Base-by-base conservation (phyloP, 768 basidiomycete genomes). In the Tephrocybe sp. region DNA sequence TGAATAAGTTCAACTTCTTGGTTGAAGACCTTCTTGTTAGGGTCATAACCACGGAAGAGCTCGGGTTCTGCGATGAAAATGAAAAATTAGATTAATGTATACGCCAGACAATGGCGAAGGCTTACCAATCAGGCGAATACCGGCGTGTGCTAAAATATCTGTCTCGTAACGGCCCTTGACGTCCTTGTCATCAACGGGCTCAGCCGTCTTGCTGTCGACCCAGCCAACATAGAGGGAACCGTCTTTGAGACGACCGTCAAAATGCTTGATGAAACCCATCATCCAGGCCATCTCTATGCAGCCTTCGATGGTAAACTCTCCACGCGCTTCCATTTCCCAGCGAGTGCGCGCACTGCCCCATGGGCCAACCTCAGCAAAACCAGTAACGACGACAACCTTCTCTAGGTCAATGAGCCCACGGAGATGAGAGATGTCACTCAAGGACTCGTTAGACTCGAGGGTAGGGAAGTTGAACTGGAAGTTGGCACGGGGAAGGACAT, bases 211-310 rank as follows among this genome's bases (percentile, higher is more conserved):
- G 63, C 85, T 83, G 62, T 98, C 95, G 42, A 97, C 94, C 97
- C 97, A 99, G 27, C 97, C 97, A 58, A 99, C 95, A 62, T 97
- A 88, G 25, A 95, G 77, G 25, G 89, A 82, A 37, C 92, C 93
- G 58, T 89, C 83, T 72, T 95, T 94, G 58, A 98, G 79, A 50
- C 93, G 93, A 15, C 97, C 97, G 57, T 99, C 91, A 69, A 97
- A 95, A 75, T 99, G 94, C 69, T 94, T 97, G 80, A 98, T 97
- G 71, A 82, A 83, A 34, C 97, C 95, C 91, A 94, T 98, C 69
- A 98, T 86, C 94, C 95, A 99, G 2, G 95, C 94, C 90, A 99
- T 95, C 73, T 99, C 97, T 61, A 99, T 97, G 62, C 91, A 92
- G 16, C 97, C 97, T 67, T 97, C 88, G 59, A 98, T 94, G 1